phyloP scores from a whole-genome alignment of 208 protist genomes.

The Naegleria gruberi region DNA sequence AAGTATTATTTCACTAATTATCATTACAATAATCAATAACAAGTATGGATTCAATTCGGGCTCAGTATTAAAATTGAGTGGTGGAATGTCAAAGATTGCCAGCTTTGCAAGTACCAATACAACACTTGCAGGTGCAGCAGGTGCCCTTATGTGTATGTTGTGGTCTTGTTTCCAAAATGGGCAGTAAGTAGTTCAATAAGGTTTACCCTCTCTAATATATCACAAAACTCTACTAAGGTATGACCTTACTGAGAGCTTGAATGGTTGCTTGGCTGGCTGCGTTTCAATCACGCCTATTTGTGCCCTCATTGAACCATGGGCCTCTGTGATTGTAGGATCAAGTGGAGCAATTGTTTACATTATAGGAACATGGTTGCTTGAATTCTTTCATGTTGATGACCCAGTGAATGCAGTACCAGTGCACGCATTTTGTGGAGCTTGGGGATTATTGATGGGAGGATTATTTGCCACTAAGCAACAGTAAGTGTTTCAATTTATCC shows the following conservation, averaged over 20 bases:
- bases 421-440: background rate
- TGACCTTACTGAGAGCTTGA: conserved; percentile 13
- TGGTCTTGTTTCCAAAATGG: background rate
- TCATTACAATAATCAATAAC: background rate
- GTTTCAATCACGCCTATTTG: conserved; percentile 36
- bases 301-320: conserved; percentile 28
- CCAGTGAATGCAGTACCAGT: conserved; percentile 44
- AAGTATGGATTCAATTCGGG: background rate
- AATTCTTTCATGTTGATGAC: conserved; percentile 50
- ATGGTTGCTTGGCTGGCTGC: conserved; percentile 39
- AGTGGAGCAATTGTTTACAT: conserved; percentile 28
- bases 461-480: background rate
- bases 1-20: background rate
- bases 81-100: background rate
- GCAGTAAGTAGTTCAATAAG: too few relatives aligned
- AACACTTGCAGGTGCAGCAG: background rate
- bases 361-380: conserved; percentile 30
- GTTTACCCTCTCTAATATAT: too few relatives aligned
- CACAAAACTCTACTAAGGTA: too few relatives aligned
- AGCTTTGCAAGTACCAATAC: background rate
- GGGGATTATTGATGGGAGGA: background rate
- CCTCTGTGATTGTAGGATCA: conserved; percentile 31
- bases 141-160: background rate
- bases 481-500: too few relatives aligned
- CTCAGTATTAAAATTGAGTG: background rate